Conservation (phyloP, 257 asterid genomes). For the Avicennia marina region DNA sequence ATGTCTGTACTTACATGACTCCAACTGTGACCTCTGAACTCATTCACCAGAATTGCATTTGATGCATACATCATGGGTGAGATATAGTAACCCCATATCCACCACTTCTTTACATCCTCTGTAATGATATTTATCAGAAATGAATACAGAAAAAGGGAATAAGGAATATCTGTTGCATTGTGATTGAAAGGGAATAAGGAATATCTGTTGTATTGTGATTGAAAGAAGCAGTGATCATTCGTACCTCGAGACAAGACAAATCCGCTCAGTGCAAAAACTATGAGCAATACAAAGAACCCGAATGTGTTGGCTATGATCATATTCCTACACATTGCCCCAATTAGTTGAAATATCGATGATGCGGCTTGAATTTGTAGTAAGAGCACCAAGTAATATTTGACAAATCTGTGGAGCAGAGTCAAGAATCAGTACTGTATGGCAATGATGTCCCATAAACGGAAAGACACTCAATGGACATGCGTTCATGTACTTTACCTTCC, state of each 20-base stretch:
- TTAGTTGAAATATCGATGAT: conserved; percentile 30
- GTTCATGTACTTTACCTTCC: conserved; percentile 27
- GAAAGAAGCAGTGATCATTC: too few relatives aligned
- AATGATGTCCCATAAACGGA: too few relatives aligned
- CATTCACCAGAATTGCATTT: conserved; percentile 52
- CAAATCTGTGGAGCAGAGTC: too few relatives aligned
- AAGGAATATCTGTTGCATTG: background rate
- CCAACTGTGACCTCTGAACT: conserved; percentile 51
- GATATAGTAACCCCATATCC: conserved; percentile 73
- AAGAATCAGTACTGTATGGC: too few relatives aligned
- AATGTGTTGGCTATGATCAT: conserved; percentile 36
- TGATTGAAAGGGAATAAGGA: background rate
- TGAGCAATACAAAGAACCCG: conserved; percentile 33
- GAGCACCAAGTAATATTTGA: conserved; percentile 29
- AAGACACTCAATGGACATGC: too few relatives aligned
- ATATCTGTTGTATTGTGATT: too few relatives aligned
- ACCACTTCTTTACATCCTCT: conserved; percentile 56
- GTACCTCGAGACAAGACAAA: conserved; percentile 42
- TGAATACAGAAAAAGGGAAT: background rate
- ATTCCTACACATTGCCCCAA: conserved; percentile 39
- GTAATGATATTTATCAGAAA: background rate
- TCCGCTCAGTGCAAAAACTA: conserved; percentile 29
- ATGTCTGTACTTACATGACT: conserved; percentile 29
- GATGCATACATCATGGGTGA: conserved; percentile 60
- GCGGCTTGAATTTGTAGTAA: conserved; percentile 25